Evolutionary conservation across 1,284 basidiomycete genomes (phyloP).

Genomic region (Chondrostereum purpureum): DNA sequence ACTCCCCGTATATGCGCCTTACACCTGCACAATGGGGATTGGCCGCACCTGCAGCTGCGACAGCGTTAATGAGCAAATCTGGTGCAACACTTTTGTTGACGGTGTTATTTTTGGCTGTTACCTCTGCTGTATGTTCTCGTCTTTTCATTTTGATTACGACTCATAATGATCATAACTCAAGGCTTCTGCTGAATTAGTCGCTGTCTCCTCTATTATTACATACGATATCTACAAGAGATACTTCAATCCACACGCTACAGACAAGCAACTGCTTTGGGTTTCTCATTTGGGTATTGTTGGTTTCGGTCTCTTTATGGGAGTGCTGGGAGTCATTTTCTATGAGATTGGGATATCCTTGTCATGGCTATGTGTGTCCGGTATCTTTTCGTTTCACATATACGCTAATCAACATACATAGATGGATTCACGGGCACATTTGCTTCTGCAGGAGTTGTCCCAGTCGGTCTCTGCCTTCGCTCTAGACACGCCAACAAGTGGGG

Average conservation of each 20-base stretch:
- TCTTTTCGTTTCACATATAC: neutral
- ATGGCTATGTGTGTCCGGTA: constrained; percentile 33
- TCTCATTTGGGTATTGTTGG: constrained; percentile 11
- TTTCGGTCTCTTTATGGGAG: constrained; percentile 13
- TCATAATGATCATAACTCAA: neutral
- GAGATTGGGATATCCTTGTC: constrained; percentile 87
- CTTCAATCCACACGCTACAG: constrained; percentile 28
- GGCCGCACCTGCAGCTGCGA: constrained; percentile 27
- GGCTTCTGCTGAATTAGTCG: constrained; percentile 39
- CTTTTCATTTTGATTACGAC: neutral
- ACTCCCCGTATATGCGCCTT: constrained; percentile 8
- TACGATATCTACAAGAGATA: constrained; percentile 39
- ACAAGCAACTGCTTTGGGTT: constrained; percentile 13
- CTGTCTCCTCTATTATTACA: constrained; percentile 37
- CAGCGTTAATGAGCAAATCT: constrained; percentile 24
- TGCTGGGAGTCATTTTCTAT: constrained; percentile 79
- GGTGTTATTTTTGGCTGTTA: constrained; percentile 35
- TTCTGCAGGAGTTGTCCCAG: constrained; percentile 13
- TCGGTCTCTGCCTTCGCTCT: constrained; percentile 12
- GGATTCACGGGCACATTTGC: constrained; percentile 10
- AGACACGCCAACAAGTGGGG: constrained; percentile 13
- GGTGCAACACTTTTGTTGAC: constrained; percentile 22
- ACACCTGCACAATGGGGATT: constrained; percentile 17
- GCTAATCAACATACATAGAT: neutral
- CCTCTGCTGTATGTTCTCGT: constrained; percentile 25